Conservation (phyloP, 2,329 filamentous ascomycete genomes). For the Neospermospora avenae region DNA sequence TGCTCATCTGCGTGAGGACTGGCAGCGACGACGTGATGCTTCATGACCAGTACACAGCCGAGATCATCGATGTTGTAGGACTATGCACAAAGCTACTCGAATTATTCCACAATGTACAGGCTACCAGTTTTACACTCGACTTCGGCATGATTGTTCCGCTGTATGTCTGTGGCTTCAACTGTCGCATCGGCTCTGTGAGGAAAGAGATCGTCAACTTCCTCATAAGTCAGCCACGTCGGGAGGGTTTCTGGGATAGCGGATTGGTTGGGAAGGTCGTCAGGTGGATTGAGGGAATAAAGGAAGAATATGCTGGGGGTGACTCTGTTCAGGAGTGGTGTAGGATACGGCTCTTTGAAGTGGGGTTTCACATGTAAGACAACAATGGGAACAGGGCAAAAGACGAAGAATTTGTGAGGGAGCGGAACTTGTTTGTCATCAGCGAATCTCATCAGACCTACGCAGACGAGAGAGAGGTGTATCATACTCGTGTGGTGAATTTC, state of each 20-base stretch:
- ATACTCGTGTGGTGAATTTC: not conserved
- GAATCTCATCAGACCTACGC: conserved; percentile 2
- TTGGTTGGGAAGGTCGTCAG: conserved; percentile 1
- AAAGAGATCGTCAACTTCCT: conserved; percentile 58
- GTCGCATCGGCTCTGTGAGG: conserved; percentile 52
- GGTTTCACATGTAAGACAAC: not conserved
- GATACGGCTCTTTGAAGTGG: not conserved
- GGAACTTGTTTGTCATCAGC: conserved; percentile 6
- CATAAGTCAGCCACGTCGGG: conserved; percentile 51
- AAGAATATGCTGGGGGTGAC: not conserved
- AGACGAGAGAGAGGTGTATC: conserved; percentile 1
- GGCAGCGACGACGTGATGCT: not conserved
- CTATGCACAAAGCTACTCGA: not conserved
- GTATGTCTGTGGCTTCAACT: conserved; percentile 61
- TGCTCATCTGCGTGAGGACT: not conserved
- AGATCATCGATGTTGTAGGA: conserved; percentile 2
- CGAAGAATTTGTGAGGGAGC: not conserved
- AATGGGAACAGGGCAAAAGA: not conserved
- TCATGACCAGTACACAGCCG: not conserved
- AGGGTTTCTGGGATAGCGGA: conserved; percentile 59
- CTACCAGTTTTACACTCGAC: conserved; percentile 51
- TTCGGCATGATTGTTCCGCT: conserved; percentile 60
- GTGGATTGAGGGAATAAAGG: conserved; percentile 9
- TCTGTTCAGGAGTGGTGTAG: conserved; percentile 8
- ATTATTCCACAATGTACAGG: not conserved